Evolutionary conservation across 257 asterid genomes (phyloP), one percentile per base, ranked within the genome.

Genomic region (Nicotiana knightiana): DNA sequence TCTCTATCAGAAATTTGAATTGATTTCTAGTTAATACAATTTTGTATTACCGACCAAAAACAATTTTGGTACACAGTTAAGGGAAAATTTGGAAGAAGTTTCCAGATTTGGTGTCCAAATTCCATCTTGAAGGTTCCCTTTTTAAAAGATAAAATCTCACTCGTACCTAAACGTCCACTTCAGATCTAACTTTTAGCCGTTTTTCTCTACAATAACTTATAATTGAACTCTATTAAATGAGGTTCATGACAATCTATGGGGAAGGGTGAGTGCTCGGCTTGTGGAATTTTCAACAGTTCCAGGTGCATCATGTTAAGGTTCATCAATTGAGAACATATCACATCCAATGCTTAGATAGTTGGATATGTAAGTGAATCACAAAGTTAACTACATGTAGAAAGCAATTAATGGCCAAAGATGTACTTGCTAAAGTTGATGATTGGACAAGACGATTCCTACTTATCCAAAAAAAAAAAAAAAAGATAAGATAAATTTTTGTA

Each of bases 281-380:
- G 39, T 24, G 79, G 79, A 26, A 26, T 48, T 73, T 73, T 48
- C 35, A 46, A 75, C 26, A 75, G 80, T 33, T 51, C 63, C 63
- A 51, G 53, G 63, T 75, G 63, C 80, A 75, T 51, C 80, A 51
- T 26, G 46, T 75, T 51, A 75, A 51, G 43, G 43, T 26, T 54
- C 9, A 75, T 58, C 63, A 75, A 15, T 26, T 51, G 53, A 51
- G 63, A 75, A 8, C 63, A 75, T 51, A 37, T 28, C 62, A 26
- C 63, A 75, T 48, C 43, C 80, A 75, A 51, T 8, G 28, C 46
- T 75, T 26, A 48, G 46, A 58, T 51, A 26, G 63, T 75, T 26
- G 28, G 80, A 26, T 16, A 75, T 75, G 80, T 28, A 75, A 75
- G 79, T 75, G 46, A 51, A 48, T 75, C 63, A 75, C 63, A 51